Evolutionary conservation across 768 basidiomycete genomes (phyloP).

Genomic region (Panaeolus papilionaceus): DNA sequence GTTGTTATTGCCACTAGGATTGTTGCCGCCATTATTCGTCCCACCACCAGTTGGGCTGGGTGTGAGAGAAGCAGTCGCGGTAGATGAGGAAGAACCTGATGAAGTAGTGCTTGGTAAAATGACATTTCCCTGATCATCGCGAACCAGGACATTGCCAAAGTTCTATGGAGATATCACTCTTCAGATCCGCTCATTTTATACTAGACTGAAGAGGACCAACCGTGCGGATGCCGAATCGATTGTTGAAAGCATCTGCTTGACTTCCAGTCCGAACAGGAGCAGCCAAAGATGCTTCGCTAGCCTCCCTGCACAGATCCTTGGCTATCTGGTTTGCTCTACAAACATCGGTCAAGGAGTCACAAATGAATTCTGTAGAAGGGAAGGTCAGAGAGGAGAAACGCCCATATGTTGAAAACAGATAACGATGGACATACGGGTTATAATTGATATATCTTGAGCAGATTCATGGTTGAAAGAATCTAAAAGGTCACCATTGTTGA

Average conservation of each 20-base stretch:
- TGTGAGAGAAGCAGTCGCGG: neutral
- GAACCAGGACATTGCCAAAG: slow-evolving; percentile 48
- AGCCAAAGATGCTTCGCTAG: slow-evolving; percentile 47
- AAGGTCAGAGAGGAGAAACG: neutral
- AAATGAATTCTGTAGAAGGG: slow-evolving; percentile 41
- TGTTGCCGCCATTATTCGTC: neutral
- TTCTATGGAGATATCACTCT: slow-evolving; percentile 33
- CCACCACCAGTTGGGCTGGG: neutral
- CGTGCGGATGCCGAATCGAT: slow-evolving; percentile 60
- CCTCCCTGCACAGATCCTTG: slow-evolving; percentile 51
- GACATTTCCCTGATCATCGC: slow-evolving; percentile 51
- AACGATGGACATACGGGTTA: slow-evolving; percentile 43
- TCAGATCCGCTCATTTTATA: neutral
- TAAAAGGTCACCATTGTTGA: slow-evolving; percentile 22
- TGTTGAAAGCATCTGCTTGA: slow-evolving; percentile 70
- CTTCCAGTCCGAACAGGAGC: slow-evolving; percentile 50
- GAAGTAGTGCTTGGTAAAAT: slow-evolving; percentile 27
- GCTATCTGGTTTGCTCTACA: slow-evolving; percentile 63
- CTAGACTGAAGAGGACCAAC: slow-evolving; percentile 29
- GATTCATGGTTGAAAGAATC: slow-evolving; percentile 62
- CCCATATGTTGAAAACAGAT: neutral
- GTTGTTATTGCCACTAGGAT: neutral
- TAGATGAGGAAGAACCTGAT: neutral
- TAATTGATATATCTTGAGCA: slow-evolving; percentile 64
- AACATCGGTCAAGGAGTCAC: slow-evolving; percentile 56